phyloP scores from a whole-genome alignment of 257 asterid species.

The Cinchona pubescens region DNA sequence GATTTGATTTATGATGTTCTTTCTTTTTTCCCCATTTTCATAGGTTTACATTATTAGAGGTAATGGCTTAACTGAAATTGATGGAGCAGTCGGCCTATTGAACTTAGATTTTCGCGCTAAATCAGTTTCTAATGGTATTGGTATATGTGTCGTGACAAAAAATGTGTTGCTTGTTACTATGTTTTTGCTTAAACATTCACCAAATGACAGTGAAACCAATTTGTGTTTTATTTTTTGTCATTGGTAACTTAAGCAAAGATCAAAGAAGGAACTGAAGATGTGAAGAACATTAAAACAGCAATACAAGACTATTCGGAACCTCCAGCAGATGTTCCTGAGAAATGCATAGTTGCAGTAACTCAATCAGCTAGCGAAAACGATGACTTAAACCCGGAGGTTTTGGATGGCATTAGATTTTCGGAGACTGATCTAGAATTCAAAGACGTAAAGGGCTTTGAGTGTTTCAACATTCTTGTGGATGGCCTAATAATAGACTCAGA shows the following conservation, averaged over 20 bases:
- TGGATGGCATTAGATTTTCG: slow-evolving; percentile 31
- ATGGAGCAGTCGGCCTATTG: slow-evolving; percentile 37
- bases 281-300: slow-evolving; percentile 15
- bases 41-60: slow-evolving; percentile 59
- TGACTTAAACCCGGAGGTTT: slow-evolving; percentile 26
- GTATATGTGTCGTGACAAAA: no score
- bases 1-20: not conserved
- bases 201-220: not conserved
- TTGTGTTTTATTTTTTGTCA: not conserved
- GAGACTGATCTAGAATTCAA: slow-evolving; percentile 28
- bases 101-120: slow-evolving; percentile 31
- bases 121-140: slow-evolving; percentile 26
- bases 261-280: not conserved
- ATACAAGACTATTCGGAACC: slow-evolving; percentile 10
- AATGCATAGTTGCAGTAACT: slow-evolving; percentile 16
- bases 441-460: slow-evolving; percentile 39
- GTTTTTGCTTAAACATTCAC: not conserved
- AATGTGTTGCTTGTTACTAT: not conserved
- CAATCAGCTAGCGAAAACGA: slow-evolving; percentile 14
- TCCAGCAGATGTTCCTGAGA: slow-evolving; percentile 6
- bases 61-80: slow-evolving; percentile 41
- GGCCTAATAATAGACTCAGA: slow-evolving; percentile 49
- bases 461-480: slow-evolving; percentile 47
- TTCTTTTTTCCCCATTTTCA: slow-evolving; percentile 2
- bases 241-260: not conserved